Conservation (phyloP, 805 yeast species). For the Starmerella ratchasimensis region DNA sequence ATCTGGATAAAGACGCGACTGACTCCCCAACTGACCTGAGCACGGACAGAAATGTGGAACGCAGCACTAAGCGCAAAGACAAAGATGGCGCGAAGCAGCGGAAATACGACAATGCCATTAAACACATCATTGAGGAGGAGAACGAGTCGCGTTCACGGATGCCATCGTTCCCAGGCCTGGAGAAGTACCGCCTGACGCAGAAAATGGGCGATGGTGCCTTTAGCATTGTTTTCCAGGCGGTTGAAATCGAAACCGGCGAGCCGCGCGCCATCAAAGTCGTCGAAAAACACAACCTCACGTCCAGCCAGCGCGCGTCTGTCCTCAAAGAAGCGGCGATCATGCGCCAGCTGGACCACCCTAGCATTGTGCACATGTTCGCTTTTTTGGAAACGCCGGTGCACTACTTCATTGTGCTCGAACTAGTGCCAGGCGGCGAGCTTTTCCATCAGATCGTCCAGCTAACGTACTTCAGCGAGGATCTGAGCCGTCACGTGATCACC, state of each 20-base stretch:
- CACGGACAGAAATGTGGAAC: too few species aligned
- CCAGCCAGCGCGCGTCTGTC: constrained; percentile 30
- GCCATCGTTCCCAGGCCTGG: constrained; percentile 31
- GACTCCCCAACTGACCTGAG: too few species aligned
- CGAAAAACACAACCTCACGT: constrained; percentile 38
- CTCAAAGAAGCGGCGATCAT: constrained; percentile 61
- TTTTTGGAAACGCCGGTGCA: constrained; percentile 38
- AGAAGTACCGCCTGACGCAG: constrained; percentile 26
- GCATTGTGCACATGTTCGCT: constrained; percentile 43
- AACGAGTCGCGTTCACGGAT: constrained; percentile 22
- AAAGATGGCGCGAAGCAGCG: constrained; percentile 12
- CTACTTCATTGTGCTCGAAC: constrained; percentile 55
- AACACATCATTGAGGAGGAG: constrained; percentile 31
- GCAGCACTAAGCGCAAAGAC: too few species aligned
- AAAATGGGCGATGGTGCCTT: constrained; percentile 66
- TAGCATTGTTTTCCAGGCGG: constrained; percentile 67
- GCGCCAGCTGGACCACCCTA: constrained; percentile 48
- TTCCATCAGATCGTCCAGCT: constrained; percentile 66
- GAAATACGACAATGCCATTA: constrained; percentile 28
- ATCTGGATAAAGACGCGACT: too few species aligned
- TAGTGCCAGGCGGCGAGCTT: constrained; percentile 65
- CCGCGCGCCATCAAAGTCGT: constrained; percentile 67
- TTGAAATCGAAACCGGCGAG: constrained; percentile 32
- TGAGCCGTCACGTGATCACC: constrained; percentile 55
- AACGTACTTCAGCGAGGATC: constrained; percentile 61